Conservation (phyloP, 345 rosid species). For the Punica granatum region DNA sequence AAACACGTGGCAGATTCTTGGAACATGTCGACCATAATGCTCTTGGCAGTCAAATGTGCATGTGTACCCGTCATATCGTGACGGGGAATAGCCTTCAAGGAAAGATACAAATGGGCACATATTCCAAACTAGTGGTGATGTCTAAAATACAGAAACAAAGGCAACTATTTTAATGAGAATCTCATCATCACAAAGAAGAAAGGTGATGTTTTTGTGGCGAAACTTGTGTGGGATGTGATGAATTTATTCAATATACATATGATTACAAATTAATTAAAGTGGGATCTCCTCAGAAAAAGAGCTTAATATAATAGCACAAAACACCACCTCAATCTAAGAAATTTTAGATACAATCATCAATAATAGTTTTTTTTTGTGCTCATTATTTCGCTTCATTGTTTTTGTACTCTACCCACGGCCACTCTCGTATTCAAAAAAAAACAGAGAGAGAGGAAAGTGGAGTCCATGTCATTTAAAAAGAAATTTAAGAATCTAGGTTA, state of each 20-base stretch:
- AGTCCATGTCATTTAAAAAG: no score
- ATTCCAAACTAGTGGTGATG: slow-evolving; percentile 53
- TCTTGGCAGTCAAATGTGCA: slow-evolving; percentile 20
- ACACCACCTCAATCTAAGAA: no score
- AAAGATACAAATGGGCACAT: slow-evolving; percentile 28
- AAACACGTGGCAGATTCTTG: slow-evolving; percentile 30
- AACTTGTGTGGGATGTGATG: slow-evolving; percentile 48
- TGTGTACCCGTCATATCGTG: neutral
- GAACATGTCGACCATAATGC: slow-evolving; percentile 5
- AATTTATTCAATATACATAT: slow-evolving; percentile 18
- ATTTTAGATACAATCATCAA: no score
- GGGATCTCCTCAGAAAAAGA: no score
- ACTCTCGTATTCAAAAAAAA: no score
- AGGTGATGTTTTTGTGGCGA: slow-evolving; percentile 62
- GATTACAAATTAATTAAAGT: neutral
- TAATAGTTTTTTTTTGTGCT: no score
- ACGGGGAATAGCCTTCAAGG: slow-evolving; percentile 5
- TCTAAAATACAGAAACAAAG: slow-evolving; percentile 21
- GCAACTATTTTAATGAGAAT: slow-evolving; percentile 30
- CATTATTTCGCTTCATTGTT: no score
- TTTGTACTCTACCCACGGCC: no score
- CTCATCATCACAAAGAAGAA: slow-evolving; percentile 60
- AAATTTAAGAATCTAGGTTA: no score
- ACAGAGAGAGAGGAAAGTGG: no score
- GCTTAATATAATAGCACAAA: no score